These are phyloP conservation scores for Somion occarium DNA, from an alignment of 1,284 basidiomycete genomes.

Conservation along the genomic window DNA sequence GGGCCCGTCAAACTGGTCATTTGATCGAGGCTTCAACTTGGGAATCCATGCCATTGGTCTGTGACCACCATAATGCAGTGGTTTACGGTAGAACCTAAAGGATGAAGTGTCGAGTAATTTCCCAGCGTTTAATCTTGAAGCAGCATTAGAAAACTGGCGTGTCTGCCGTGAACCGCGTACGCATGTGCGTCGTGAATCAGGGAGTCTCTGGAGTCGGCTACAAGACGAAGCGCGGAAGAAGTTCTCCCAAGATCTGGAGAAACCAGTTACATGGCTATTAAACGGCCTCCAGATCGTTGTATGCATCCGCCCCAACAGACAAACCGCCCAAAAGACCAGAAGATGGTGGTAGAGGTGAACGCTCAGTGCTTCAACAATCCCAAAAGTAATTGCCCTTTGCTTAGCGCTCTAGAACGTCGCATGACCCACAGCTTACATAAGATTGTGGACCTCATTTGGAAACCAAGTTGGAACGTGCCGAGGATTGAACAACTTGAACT, in stretches of 20 bases:
- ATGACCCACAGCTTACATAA: too few species aligned
- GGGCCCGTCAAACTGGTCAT: conserved; percentile 20
- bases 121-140: background rate
- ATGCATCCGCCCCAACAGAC: conserved; percentile 41
- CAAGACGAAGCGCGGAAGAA: background rate
- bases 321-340: too few species aligned
- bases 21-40: conserved; percentile 19
- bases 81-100: background rate
- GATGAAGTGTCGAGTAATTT: background rate
- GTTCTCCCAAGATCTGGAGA: conserved; percentile 10
- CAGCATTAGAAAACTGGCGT: background rate
- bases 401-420: too few species aligned
- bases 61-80: background rate
- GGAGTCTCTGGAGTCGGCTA: background rate
- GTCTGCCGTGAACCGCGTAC: background rate
- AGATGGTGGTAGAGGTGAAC: too few species aligned
- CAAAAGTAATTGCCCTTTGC: too few species aligned
- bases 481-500: too few species aligned
- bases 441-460: too few species aligned
- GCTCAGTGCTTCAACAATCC: too few species aligned
- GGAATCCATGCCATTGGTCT: conserved; percentile 24
- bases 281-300: conserved; percentile 31
- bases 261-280: conserved; percentile 42
- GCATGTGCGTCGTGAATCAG: background rate
- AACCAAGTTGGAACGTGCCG: too few species aligned